phyloP scores from a whole-genome alignment of 164 flowering plant genomes.

The Buxus sempervirens region DNA sequence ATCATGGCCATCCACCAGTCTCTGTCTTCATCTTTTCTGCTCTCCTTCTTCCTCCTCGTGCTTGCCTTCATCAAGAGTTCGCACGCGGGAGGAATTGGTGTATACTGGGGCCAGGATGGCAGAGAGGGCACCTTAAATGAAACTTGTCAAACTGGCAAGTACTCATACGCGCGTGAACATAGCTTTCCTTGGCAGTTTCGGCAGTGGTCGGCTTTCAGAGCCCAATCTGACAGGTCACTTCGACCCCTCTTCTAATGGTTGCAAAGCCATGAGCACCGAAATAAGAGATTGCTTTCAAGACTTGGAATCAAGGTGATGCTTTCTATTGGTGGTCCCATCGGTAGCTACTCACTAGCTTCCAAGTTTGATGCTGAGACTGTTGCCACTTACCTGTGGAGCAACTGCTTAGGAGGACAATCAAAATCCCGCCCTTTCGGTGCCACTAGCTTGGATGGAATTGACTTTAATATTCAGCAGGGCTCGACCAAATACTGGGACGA shows the following conservation, averaged over 20 bases:
- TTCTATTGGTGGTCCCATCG: background rate
- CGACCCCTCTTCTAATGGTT: slow-evolving; percentile 6
- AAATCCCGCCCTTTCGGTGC: slow-evolving; percentile 6
- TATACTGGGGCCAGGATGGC: background rate
- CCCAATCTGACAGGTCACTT: slow-evolving; percentile 16
- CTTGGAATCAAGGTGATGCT: slow-evolving; percentile 14
- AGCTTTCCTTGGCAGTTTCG: slow-evolving; percentile 9
- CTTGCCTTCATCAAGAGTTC: background rate
- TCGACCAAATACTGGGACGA: background rate
- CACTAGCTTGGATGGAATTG: slow-evolving; percentile 17
- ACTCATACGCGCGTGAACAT: slow-evolving; percentile 12
- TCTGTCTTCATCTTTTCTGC: background rate
- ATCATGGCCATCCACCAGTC: background rate
- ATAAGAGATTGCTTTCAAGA: slow-evolving; percentile 10
- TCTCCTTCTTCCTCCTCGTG: background rate
- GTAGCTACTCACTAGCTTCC: background rate
- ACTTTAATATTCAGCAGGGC: slow-evolving; percentile 13
- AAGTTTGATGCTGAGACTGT: background rate
- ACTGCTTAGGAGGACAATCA: slow-evolving; percentile 6
- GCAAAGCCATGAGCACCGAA: background rate
- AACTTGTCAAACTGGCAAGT: slow-evolving; percentile 10
- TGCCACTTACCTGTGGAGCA: slow-evolving; percentile 2
- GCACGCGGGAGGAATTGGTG: background rate
- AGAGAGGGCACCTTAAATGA: slow-evolving; percentile 7
- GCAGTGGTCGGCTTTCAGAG: slow-evolving; percentile 3